phyloP scores from a whole-genome alignment of 2,329 filamentous ascomycete genomes.

The Pseudogymnoascus sp. region DNA sequence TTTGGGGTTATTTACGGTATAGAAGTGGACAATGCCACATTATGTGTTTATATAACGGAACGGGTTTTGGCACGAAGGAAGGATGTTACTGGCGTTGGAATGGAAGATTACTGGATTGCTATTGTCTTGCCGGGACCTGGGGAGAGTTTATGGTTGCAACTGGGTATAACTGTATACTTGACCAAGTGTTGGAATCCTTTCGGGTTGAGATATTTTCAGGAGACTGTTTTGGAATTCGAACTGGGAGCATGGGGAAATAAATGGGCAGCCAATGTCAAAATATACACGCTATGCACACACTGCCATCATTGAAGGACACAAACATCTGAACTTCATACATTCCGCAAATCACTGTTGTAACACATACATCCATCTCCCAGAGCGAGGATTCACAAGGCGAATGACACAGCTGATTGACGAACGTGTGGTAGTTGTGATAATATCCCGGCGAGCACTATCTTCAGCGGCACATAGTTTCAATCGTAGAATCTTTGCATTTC shows the following conservation, averaged over 20 bases:
- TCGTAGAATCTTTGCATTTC: constrained; percentile 28
- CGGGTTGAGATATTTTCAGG: not conserved
- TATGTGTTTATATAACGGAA: not conserved
- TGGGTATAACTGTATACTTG: not conserved
- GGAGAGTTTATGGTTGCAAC: not conserved
- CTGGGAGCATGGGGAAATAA: not conserved
- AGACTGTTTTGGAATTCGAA: not conserved
- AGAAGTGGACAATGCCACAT: not conserved
- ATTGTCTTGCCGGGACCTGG: not conserved
- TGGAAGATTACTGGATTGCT: not conserved
- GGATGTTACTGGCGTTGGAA: not conserved
- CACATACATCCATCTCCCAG: not conserved
- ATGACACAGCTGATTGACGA: not conserved
- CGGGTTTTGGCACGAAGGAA: not conserved
- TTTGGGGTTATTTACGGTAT: not conserved
- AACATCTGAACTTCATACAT: not conserved
- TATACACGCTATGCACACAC: not conserved
- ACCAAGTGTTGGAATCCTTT: not conserved
- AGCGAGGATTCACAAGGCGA: not conserved
- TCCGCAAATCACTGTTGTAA: not conserved
- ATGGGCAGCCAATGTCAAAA: not conserved
- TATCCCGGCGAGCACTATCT: not conserved
- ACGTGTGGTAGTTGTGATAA: not conserved
- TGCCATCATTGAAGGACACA: not conserved
- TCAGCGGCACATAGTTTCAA: not conserved